These are phyloP conservation scores for Aurinia saxatilis DNA, from an alignment of 345 rosid genomes.

Conservation along the genomic window DNA sequence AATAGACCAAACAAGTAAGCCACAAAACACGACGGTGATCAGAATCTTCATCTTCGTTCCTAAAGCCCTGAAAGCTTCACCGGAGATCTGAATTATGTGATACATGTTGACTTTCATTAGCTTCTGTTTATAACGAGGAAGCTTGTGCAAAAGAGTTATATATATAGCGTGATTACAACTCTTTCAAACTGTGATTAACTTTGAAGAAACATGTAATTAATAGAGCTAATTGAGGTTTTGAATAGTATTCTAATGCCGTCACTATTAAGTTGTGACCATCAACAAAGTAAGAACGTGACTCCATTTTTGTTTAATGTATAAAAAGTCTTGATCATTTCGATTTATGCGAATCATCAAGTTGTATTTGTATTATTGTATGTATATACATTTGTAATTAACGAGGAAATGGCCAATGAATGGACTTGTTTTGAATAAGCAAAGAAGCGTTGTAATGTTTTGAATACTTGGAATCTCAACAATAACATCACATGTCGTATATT, in stretches of 20 bases:
- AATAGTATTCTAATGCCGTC: slow-evolving; percentile 15
- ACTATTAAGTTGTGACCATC: slow-evolving; percentile 20
- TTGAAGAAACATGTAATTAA: background rate
- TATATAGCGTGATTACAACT: slow-evolving; percentile 13
- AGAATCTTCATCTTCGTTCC: slow-evolving; percentile 19
- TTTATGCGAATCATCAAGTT: slow-evolving; percentile 9
- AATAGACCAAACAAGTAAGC: slow-evolving; percentile 9
- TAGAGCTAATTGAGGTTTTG: background rate
- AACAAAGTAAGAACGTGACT: slow-evolving; percentile 20
- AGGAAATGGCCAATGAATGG: slow-evolving; percentile 8
- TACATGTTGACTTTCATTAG: slow-evolving; percentile 15
- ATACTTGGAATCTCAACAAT: slow-evolving; percentile 5
- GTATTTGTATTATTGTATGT: background rate
- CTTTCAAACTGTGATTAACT: background rate
- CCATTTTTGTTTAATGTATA: slow-evolving; percentile 1
- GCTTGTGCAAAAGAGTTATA: slow-evolving; percentile 4
- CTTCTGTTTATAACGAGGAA: background rate
- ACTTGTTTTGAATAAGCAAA: background rate
- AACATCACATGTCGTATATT: slow-evolving; percentile 10
- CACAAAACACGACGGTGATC: background rate
- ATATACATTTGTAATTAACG: background rate
- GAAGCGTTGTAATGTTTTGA: background rate
- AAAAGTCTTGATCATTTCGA: slow-evolving; percentile 9
- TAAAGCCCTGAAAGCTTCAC: slow-evolving; percentile 2
- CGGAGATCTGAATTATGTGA: slow-evolving; percentile 16